Percentiles rank a stretch among this genome's conserved stretches.
Conservation (phyloP, 2,329 filamentous ascomycete species). For the Diplodia scrobiculata region DNA sequence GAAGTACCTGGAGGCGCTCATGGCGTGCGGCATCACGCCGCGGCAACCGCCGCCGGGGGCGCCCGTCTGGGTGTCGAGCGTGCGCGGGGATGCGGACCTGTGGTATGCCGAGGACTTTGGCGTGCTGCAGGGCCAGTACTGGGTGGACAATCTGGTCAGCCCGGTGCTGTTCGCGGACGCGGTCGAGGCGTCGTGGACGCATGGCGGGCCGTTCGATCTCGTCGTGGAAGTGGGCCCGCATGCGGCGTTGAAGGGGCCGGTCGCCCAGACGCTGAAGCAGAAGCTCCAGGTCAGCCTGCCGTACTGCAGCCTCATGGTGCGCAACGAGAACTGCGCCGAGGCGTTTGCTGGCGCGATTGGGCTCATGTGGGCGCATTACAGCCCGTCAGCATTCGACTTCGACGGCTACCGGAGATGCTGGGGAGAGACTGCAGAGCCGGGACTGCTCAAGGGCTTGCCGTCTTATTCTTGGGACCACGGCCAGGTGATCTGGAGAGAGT, state of each 20-base stretch:
- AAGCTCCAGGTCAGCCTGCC: slow-evolving; percentile 15
- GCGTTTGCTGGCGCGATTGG: slow-evolving; percentile 12
- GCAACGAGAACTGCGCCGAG: neutral
- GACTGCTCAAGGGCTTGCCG: slow-evolving; percentile 33
- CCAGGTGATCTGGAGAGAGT: slow-evolving; percentile 32
- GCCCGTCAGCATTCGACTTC: slow-evolving; percentile 28
- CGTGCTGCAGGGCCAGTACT: slow-evolving; percentile 36
- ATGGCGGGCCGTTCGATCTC: neutral
- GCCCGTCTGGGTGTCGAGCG: neutral
- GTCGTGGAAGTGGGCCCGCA: slow-evolving; percentile 39
- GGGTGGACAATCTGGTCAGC: slow-evolving; percentile 44
- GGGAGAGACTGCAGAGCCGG: neutral
- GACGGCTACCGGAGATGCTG: slow-evolving; percentile 32
- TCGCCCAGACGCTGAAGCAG: neutral
- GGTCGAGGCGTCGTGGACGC: slow-evolving; percentile 31
- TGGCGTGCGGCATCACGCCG: neutral
- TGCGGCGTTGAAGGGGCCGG: slow-evolving; percentile 33
- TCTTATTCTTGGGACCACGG: slow-evolving; percentile 37
- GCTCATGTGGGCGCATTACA: slow-evolving; percentile 32
- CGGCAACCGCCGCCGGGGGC: neutral
- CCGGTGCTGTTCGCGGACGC: slow-evolving; percentile 42
- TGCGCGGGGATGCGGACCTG: too few relatives aligned
- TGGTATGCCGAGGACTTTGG: too few relatives aligned
- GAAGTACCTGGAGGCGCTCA: slow-evolving; percentile 32
- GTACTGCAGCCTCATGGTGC: neutral